Evolutionary conservation across 345 rosid genomes (phyloP), one percentile per base, ranked within the genome.

Genomic region (Eucalyptus grandis): DNA sequence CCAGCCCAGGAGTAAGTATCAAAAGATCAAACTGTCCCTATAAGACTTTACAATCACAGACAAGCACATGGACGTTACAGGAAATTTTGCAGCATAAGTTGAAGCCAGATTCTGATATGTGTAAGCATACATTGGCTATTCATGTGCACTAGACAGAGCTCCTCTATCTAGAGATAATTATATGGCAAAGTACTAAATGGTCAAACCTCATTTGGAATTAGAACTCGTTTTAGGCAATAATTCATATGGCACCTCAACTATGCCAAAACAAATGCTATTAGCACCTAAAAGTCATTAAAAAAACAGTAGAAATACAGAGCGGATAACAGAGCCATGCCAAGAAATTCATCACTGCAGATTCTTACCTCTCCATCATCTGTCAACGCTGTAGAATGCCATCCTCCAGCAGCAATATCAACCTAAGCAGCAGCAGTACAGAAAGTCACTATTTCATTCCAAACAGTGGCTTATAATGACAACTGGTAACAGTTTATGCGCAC

Each of bases 381-480:
- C 92, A 98, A 90, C 30, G 97, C 98, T 89, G 98, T 96, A 86
- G 99, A 98, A 92, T 98, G 99, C 99, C 99, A 98, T 92, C 99
- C 99, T 89, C 99, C 99, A 88, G 97, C 99, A 89, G 99, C 99
- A 89, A 98, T 98, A 93, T 97, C 99, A 94, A 97, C 98, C 99
- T 98, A 92, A 58, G 86, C 87, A 92, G 34, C 87, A 34, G 86
- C 51, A 89, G 44, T 87, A 14, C 80, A 58, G 14, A 43, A 34
- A 60, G 47, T 43, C 43, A 77, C 27, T 77, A 37, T 40, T n/a
- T 77, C 46, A 77, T 77, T 8, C 47, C 83, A 77, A 77, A 77
- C 26, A 37, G 83, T 11, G 27, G 27, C 27, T 77, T 10, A 19
- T 37, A 72, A 37, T 4, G 14, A 72, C 83, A 72, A 34, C 34